Evolutionary conservation across 257 asterid species (phyloP).

Genomic region (Fraxinus quadrangulata): DNA sequence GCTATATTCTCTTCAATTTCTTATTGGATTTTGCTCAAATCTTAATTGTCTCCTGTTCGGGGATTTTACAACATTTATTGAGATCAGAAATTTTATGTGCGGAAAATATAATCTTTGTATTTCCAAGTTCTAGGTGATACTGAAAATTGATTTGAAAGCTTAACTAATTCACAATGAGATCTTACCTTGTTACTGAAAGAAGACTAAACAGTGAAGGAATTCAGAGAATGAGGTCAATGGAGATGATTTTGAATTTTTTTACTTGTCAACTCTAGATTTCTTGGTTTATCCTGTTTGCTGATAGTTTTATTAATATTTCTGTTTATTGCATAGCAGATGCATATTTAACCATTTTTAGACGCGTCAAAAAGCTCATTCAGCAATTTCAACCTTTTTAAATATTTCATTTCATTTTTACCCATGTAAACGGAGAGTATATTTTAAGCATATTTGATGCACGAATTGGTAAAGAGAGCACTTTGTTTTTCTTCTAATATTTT

Average conservation of each 20-base stretch:
- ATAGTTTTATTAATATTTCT: neutral
- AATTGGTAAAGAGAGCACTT: neutral
- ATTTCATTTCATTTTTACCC: neutral
- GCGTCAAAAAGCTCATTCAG: neutral
- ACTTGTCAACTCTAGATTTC: neutral
- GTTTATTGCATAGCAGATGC: slow-evolving; percentile 1
- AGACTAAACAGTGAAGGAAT: neutral
- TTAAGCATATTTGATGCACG: neutral
- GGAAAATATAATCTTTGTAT: too few species aligned
- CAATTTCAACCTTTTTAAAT: neutral
- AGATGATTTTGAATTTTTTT: neutral
- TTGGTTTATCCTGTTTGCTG: neutral
- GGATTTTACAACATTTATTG: neutral
- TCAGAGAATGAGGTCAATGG: neutral
- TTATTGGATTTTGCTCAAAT: neutral
- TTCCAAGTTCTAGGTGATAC: neutral
- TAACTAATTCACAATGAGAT: neutral
- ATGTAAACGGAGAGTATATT: neutral
- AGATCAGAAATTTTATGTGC: too few species aligned
- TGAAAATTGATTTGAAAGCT: neutral
- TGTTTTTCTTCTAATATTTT: neutral
- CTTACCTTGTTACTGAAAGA: neutral
- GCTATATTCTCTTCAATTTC: neutral
- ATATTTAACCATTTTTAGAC: neutral
- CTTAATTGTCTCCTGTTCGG: neutral